A percentile compares a stretch with the other conserved stretches of the same genome.
Evolutionary conservation across 768 basidiomycete species (phyloP).

Genomic region (Favolaschia claudopus): DNA sequence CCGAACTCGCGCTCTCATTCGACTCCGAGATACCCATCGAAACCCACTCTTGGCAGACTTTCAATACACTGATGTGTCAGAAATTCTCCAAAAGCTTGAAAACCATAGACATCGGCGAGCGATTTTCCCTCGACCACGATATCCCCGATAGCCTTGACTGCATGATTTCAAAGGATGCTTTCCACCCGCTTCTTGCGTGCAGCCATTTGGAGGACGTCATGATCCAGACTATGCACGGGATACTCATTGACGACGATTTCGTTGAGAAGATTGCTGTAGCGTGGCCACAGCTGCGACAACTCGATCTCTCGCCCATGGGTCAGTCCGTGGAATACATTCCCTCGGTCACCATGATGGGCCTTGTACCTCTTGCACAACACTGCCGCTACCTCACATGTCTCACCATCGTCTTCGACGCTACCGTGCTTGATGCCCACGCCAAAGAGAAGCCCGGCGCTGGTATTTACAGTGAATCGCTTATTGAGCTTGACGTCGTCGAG

Average conservation of each 20-base stretch:
- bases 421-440: neutral
- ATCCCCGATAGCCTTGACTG: neutral
- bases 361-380: conserved; percentile 6
- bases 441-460: conserved; percentile 10
- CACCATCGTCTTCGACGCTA: neutral
- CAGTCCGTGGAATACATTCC: neutral
- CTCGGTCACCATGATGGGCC: neutral
- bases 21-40: neutral
- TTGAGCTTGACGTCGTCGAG: conserved; percentile 12
- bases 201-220: neutral
- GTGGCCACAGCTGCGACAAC: conserved; percentile 3
- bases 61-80: neutral
- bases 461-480: neutral
- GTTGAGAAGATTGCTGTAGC: neutral
- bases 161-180: neutral
- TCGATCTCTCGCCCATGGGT: neutral
- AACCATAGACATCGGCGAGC: neutral
- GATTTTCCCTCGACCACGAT: neutral
- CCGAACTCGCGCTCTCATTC: neutral
- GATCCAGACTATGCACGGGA: neutral
- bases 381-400: neutral
- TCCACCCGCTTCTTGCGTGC: conserved; percentile 2
- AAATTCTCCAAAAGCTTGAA: neutral
- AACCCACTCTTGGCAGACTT: neutral
- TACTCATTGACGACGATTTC: neutral